A percentile compares a stretch with the other conserved stretches of the same genome.
phyloP scores from a whole-genome alignment of 2,329 filamentous ascomycete species.

The Clarireedia paspali region DNA sequence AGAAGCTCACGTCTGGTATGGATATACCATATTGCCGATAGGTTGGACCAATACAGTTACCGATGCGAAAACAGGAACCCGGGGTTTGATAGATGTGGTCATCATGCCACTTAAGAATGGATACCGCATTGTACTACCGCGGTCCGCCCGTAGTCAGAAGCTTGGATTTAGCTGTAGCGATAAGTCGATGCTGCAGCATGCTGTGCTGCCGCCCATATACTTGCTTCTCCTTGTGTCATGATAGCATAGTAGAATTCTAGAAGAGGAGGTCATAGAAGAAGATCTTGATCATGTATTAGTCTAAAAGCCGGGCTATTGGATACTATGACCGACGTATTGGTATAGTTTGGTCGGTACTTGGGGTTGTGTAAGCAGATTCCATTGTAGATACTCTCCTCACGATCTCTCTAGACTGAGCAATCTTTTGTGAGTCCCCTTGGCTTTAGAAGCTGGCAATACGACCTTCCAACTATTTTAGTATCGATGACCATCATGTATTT shows the following conservation, averaged over 20 bases:
- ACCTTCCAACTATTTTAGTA: no score
- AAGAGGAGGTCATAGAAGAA: neutral
- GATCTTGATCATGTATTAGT: neutral
- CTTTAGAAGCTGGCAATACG: neutral
- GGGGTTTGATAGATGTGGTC: neutral
- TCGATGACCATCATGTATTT: no score
- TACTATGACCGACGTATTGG: neutral
- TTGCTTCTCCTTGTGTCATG: neutral
- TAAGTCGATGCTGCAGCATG: neutral
- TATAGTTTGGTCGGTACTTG: neutral
- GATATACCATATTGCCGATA: neutral
- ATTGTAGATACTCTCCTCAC: neutral
- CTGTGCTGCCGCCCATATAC: neutral
- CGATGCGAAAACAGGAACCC: neutral
- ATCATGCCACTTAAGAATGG: neutral
- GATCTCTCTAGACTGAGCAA: neutral
- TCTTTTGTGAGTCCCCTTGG: neutral
- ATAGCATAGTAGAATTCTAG: neutral
- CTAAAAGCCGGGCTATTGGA: neutral
- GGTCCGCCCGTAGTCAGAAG: no score
- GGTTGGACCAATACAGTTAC: neutral
- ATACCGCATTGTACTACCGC: no score
- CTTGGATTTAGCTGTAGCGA: no score
- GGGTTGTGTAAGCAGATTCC: neutral
- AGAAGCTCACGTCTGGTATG: neutral